Conservation (phyloP, 208 protist genomes). For the Crithidia thermophila region DNA sequence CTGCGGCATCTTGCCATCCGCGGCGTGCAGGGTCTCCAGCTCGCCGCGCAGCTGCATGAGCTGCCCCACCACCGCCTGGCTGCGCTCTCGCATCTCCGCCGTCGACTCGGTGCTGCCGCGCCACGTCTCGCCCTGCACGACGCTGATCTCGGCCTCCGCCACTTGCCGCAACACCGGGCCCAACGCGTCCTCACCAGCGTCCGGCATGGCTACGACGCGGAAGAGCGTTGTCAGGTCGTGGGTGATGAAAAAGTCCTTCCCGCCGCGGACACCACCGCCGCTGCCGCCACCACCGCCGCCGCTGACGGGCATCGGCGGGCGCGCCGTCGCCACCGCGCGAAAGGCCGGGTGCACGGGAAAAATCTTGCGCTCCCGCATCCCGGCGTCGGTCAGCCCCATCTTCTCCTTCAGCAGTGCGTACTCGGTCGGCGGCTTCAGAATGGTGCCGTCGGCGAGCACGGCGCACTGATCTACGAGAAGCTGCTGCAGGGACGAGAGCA, state of each 20-base stretch:
- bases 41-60: conserved; percentile 55
- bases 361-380: conserved; percentile 61
- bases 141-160: conserved; percentile 37
- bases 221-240: conserved; percentile 91
- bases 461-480: conserved; percentile 82
- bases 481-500: conserved; percentile 81
- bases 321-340: conserved; percentile 85
- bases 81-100: conserved; percentile 10
- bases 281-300: conserved; percentile 25
- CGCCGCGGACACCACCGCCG: conserved; percentile 11
- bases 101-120: conserved; percentile 1
- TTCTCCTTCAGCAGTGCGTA: conserved; percentile 65
- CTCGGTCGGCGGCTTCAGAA: conserved; percentile 70
- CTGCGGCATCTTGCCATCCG: conserved; percentile 73
- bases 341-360: conserved; percentile 92
- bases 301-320: conserved; percentile 33
- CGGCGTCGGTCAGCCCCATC: conserved; percentile 38
- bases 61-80: conserved; percentile 29
- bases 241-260: conserved; percentile 59
- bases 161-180: conserved; percentile 57
- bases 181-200: conserved; percentile 40
- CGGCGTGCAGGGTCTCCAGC: conserved; percentile 49
- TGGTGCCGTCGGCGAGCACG: conserved; percentile 84
- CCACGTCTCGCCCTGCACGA: conserved; percentile 18
- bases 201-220: conserved; percentile 80